These are phyloP conservation scores for Petrea volubilis DNA, from an alignment of 257 asterid genomes.

Conservation along the genomic window DNA sequence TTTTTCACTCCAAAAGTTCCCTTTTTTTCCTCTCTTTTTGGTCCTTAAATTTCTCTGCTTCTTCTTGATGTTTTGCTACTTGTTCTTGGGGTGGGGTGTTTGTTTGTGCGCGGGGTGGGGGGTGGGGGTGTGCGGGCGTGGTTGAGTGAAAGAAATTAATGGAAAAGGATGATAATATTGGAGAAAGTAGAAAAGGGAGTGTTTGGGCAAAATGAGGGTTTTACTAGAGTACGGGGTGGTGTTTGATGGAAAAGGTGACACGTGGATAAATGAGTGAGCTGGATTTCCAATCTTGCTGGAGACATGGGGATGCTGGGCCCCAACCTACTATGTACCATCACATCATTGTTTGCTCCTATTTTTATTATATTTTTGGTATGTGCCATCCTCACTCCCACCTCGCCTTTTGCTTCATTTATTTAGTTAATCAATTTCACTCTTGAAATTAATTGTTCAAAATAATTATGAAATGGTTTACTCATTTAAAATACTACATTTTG, in stretches of 20 bases:
- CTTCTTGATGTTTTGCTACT: not conserved
- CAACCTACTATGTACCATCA: slow-evolving; percentile 32
- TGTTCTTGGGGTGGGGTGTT: not conserved
- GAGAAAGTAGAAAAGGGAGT: slow-evolving; percentile 22
- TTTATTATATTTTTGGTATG: not conserved
- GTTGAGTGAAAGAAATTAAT: not conserved
- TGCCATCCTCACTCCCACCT: not conserved
- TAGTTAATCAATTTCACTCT: not conserved
- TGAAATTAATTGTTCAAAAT: not conserved
- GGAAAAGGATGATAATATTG: not conserved
- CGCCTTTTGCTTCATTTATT: not conserved
- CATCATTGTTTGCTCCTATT: slow-evolving; percentile 15
- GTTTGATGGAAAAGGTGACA: slow-evolving; percentile 30
- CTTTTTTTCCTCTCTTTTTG: not conserved
- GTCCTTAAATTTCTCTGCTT: too few relatives aligned
- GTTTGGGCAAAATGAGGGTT: slow-evolving; percentile 31
- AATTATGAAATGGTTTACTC: too few relatives aligned
- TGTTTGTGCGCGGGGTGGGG: not conserved
- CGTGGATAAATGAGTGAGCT: slow-evolving; percentile 39
- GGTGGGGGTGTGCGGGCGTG: not conserved
- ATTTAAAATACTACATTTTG: too few relatives aligned
- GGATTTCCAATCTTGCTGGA: slow-evolving; percentile 44
- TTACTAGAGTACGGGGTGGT: slow-evolving; percentile 22
- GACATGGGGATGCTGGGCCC: slow-evolving; percentile 26
- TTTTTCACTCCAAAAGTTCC: not conserved